These are phyloP conservation scores for Lolium multiflorum DNA, from an alignment of 176 grass and related monocot species.

Conservation along the genomic window DNA sequence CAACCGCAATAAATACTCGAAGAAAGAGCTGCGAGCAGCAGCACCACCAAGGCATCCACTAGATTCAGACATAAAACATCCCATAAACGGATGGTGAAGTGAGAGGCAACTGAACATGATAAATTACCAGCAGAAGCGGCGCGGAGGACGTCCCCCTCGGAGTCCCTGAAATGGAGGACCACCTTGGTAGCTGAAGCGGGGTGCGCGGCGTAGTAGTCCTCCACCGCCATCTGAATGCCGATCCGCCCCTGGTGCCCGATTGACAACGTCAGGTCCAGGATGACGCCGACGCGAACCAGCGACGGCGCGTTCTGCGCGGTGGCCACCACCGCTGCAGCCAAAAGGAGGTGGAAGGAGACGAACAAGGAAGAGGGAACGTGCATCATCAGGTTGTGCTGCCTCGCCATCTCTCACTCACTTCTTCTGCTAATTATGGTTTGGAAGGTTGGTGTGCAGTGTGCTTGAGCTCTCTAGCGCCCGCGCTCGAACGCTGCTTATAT, in stretches of 20 bases:
- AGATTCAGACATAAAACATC: too few relatives aligned
- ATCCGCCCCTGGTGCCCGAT: constrained; percentile 28
- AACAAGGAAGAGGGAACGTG: too few relatives aligned
- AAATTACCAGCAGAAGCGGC: constrained; percentile 58
- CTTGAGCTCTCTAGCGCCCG: not conserved
- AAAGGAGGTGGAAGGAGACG: too few relatives aligned
- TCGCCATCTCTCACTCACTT: too few relatives aligned
- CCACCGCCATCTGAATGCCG: constrained; percentile 55
- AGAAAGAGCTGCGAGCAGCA: too few relatives aligned
- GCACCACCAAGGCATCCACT: too few relatives aligned
- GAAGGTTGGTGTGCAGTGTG: too few relatives aligned
- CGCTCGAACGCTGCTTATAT: constrained; percentile 9
- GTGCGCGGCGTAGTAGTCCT: constrained; percentile 63
- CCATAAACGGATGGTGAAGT: not conserved
- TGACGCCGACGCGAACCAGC: constrained; percentile 62
- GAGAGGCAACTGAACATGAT: not conserved
- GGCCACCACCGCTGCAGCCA: too few relatives aligned
- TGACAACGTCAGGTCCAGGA: constrained; percentile 24
- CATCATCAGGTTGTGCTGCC: too few relatives aligned
- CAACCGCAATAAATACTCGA: too few relatives aligned
- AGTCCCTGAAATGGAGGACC: constrained; percentile 44
- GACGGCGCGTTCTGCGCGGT: too few relatives aligned
- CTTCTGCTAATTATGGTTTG: too few relatives aligned
- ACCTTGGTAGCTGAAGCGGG: constrained; percentile 35
- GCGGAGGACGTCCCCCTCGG: constrained; percentile 27